phyloP scores from a whole-genome alignment of 2,329 filamentous ascomycete species.

The Microdochium paspali region DNA sequence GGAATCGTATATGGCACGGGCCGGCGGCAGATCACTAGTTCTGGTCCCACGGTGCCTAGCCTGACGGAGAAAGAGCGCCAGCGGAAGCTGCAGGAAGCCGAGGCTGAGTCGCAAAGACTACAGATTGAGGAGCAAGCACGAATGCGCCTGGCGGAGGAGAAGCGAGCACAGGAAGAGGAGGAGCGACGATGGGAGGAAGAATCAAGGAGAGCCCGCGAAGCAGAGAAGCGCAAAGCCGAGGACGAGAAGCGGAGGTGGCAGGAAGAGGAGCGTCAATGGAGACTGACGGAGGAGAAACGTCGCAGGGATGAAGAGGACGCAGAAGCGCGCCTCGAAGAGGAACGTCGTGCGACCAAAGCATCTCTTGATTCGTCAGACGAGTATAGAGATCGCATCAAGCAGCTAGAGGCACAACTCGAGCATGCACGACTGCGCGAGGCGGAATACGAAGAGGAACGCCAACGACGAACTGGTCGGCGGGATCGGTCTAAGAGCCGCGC shows the following conservation, averaged over 20 bases:
- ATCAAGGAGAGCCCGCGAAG: slow-evolving; percentile 46
- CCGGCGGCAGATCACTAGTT: slow-evolving; percentile 82
- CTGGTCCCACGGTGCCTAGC: slow-evolving; percentile 69
- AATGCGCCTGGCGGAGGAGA: slow-evolving; percentile 46
- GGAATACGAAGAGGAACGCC: slow-evolving; percentile 50
- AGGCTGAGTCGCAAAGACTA: slow-evolving; percentile 48
- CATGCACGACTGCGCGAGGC: slow-evolving; percentile 51
- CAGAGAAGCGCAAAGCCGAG: slow-evolving; percentile 53
- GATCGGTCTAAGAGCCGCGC: slow-evolving; percentile 22
- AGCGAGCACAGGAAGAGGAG: slow-evolving; percentile 51
- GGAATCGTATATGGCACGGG: slow-evolving; percentile 80
- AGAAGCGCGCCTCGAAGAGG: slow-evolving; percentile 56
- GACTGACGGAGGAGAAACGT: slow-evolving; percentile 63
- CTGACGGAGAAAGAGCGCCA: slow-evolving; percentile 74
- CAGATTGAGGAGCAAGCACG: slow-evolving; percentile 44
- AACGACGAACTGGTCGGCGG: slow-evolving; percentile 31
- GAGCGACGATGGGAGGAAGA: slow-evolving; percentile 60
- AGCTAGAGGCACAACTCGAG: slow-evolving; percentile 68
- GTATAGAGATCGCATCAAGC: slow-evolving; percentile 61
- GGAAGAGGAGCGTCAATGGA: slow-evolving; percentile 69
- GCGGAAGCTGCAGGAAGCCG: slow-evolving; percentile 45
- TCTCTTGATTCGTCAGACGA: slow-evolving; percentile 46
- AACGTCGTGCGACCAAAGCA: slow-evolving; percentile 52
- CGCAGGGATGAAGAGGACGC: slow-evolving; percentile 64
- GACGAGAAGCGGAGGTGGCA: slow-evolving; percentile 68